Percentiles rank a stretch among this genome's conserved stretches.
These are phyloP conservation scores for Ajuga reptans DNA, from an alignment of 305 asterid species.

Conservation along the genomic window DNA sequence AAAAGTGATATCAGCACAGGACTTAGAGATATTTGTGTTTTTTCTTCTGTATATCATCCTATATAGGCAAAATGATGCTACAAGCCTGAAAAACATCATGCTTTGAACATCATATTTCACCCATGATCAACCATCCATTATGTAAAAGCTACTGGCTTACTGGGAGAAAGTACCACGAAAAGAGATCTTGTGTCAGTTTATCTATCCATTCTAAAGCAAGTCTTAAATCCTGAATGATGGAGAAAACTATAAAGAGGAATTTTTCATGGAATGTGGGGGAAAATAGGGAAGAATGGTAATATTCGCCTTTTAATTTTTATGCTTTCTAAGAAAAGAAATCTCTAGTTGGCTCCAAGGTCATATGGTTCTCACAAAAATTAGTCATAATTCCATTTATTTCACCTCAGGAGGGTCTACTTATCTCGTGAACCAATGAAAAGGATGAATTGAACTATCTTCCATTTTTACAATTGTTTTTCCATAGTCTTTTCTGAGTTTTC, in stretches of 20 bases:
- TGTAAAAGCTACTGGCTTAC: too few species aligned
- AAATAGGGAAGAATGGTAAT: not conserved
- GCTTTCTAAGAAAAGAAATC: not conserved
- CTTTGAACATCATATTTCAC: not conserved
- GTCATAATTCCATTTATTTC: conserved; percentile 7
- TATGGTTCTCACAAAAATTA: not conserved
- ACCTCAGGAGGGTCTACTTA: not conserved
- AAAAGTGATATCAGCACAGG: conserved; percentile 18
- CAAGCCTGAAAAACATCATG: conserved; percentile 6
- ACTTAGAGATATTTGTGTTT: not conserved
- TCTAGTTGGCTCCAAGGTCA: not conserved
- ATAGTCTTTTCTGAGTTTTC: not conserved
- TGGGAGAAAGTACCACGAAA: not conserved
- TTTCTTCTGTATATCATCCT: too few species aligned
- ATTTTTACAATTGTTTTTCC: not conserved
- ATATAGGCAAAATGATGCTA: conserved; percentile 15
- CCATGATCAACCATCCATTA: too few species aligned
- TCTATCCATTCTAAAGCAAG: conserved; percentile 1
- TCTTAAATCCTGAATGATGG: conserved; percentile 6
- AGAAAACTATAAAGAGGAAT: not conserved
- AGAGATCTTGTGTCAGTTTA: not conserved
- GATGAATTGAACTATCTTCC: conserved; percentile 1
- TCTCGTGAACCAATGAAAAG: not conserved
- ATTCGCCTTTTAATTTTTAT: not conserved
- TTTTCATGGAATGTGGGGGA: not conserved